These are phyloP conservation scores for Nakaseomyces sp. DNA, from an alignment of 1,139 yeast species.

Conservation along the genomic window DNA sequence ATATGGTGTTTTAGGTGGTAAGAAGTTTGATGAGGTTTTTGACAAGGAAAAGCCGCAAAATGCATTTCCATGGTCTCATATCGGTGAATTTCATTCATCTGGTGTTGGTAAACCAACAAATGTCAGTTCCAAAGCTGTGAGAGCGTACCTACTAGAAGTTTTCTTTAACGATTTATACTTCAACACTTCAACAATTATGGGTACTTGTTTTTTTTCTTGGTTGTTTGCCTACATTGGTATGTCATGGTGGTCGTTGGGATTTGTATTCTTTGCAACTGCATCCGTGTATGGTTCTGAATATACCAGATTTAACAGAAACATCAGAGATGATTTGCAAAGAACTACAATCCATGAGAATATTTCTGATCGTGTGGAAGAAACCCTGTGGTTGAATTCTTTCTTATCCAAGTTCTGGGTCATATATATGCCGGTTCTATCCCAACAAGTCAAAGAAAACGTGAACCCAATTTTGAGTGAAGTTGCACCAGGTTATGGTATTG, in stretches of 20 bases:
- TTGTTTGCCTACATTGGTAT: conserved; percentile 45
- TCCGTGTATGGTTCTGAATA: conserved; percentile 64
- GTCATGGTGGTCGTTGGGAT: conserved; percentile 39
- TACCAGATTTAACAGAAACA: conserved; percentile 61
- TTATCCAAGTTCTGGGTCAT: conserved; percentile 77
- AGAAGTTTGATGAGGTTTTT: conserved; percentile 10
- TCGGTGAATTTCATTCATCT: conserved; percentile 36
- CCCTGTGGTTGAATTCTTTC: conserved; percentile 73
- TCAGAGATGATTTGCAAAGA: conserved; percentile 67
- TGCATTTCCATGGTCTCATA: conserved; percentile 36
- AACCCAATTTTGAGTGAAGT: conserved; percentile 58
- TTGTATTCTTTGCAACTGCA: conserved; percentile 51
- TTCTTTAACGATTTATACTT: conserved; percentile 66
- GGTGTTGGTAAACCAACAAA: conserved; percentile 20
- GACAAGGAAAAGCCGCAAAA: conserved; percentile 14
- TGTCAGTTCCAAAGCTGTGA: conserved; percentile 34
- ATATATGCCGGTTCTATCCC: conserved; percentile 79
- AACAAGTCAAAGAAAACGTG: conserved; percentile 59
- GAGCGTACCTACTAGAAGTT: conserved; percentile 56
- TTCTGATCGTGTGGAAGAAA: conserved; percentile 57
- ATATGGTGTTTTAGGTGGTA: conserved; percentile 10
- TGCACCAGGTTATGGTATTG: conserved; percentile 78
- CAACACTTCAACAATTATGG: conserved; percentile 54
- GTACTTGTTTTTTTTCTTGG: conserved; percentile 71
- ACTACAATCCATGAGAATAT: conserved; percentile 49